Evolutionary conservation across 2,329 filamentous ascomycete species (phyloP).

Genomic region (Eurotiales sp.): DNA sequence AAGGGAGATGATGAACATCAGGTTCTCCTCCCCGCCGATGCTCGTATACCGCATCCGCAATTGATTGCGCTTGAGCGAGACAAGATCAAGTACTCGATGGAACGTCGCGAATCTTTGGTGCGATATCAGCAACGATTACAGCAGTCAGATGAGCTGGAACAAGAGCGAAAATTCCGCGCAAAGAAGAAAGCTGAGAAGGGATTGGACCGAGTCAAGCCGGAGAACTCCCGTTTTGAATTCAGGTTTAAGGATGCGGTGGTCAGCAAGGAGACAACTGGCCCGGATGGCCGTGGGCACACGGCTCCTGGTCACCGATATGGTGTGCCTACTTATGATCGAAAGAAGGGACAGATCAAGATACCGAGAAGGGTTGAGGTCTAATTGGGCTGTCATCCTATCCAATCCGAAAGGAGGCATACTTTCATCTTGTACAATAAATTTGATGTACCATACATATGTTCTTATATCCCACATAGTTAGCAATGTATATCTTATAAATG

Average conservation of each 20-base stretch:
- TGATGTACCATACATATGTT: slow-evolving; percentile 6
- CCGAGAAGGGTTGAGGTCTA: slow-evolving; percentile 55
- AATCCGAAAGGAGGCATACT: not conserved
- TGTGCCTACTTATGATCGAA: slow-evolving; percentile 59
- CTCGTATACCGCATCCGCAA: slow-evolving; percentile 62
- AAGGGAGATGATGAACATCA: slow-evolving; percentile 43
- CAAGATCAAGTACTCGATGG: slow-evolving; percentile 31
- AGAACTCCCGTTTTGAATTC: slow-evolving; percentile 56
- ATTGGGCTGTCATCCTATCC: slow-evolving; percentile 6
- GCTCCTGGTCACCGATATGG: slow-evolving; percentile 61
- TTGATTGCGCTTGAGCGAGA: slow-evolving; percentile 51
- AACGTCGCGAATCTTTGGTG: slow-evolving; percentile 29
- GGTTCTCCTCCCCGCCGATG: slow-evolving; percentile 58
- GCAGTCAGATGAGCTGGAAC: slow-evolving; percentile 35
- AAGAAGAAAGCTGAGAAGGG: slow-evolving; percentile 43
- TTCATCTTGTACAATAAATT: not conserved
- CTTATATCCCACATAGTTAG: slow-evolving; percentile 2
- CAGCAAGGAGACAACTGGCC: slow-evolving; percentile 53
- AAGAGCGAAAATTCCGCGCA: slow-evolving; percentile 36
- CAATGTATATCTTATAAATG: not conserved
- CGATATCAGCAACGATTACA: slow-evolving; percentile 45
- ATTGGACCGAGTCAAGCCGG: slow-evolving; percentile 41
- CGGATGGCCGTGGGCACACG: slow-evolving; percentile 49
- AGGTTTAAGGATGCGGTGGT: slow-evolving; percentile 54
- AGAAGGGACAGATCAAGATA: slow-evolving; percentile 62